phyloP scores from a whole-genome alignment of 345 rosid species.

The Syzygium aqueum region DNA sequence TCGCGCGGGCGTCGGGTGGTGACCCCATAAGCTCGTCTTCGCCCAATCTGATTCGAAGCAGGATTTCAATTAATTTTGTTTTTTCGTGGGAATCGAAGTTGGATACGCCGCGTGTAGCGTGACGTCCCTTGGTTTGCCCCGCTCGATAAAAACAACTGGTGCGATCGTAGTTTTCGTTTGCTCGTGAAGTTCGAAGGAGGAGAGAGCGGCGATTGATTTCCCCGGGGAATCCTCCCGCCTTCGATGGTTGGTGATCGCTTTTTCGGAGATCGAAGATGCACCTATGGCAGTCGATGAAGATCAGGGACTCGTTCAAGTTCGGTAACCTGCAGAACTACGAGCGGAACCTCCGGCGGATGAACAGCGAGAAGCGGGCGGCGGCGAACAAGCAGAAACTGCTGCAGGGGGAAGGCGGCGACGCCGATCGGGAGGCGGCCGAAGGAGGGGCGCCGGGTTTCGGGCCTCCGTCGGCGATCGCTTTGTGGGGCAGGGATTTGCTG shows the following conservation, averaged over 20 bases:
- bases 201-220: neutral
- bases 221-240: neutral
- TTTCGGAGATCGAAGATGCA: slow-evolving; percentile 27
- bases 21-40: neutral
- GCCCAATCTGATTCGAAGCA: neutral
- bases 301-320: slow-evolving; percentile 59
- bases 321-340: slow-evolving; percentile 33
- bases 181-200: neutral
- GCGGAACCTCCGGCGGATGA: slow-evolving; percentile 51
- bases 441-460: neutral
- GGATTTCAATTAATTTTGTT: neutral
- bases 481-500: slow-evolving; percentile 20
- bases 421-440: neutral
- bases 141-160: neutral
- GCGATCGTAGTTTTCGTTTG: neutral
- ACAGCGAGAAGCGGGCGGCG: slow-evolving; percentile 19
- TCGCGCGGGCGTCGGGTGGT: neutral
- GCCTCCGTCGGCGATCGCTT: neutral
- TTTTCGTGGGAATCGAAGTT: neutral
- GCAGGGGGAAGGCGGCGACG: neutral
- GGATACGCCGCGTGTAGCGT: neutral
- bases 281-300: slow-evolving; percentile 53
- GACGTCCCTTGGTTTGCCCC: neutral
- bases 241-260: too few species aligned
- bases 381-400: slow-evolving; percentile 19